These are phyloP conservation scores for Ustilago curta DNA, from an alignment of 1,284 basidiomycete genomes.

Conservation along the genomic window DNA sequence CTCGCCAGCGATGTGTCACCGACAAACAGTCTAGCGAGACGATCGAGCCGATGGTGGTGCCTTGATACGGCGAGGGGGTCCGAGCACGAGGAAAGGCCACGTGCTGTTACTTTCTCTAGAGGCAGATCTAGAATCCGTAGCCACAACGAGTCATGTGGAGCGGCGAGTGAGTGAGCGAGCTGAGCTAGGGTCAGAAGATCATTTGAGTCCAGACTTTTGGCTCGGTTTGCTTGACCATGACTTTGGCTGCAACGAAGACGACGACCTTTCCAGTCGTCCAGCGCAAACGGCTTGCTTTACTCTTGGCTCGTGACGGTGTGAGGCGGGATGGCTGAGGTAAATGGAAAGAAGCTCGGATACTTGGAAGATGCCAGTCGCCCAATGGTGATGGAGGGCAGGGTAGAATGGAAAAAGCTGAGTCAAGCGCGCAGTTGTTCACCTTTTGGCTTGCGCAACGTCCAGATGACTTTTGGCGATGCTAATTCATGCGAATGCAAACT, in stretches of 20 bases:
- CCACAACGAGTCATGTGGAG: not conserved
- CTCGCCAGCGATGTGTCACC: not conserved
- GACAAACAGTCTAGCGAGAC: not conserved
- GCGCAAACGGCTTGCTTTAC: too few species aligned
- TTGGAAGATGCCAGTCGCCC: not conserved
- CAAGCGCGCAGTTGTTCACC: not conserved
- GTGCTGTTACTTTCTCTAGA: not conserved
- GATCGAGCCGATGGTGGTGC: slow-evolving; percentile 6
- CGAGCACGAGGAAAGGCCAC: not conserved
- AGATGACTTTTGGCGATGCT: slow-evolving; percentile 10
- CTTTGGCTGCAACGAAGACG: not conserved
- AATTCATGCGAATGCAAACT: not conserved
- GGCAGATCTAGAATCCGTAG: not conserved
- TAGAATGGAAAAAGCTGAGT: not conserved
- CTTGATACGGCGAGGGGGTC: slow-evolving; percentile 1
- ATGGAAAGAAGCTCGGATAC: not conserved
- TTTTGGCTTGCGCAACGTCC: not conserved
- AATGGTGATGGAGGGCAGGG: not conserved
- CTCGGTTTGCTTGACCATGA: not conserved
- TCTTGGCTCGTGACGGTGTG: not conserved
- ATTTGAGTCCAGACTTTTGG: too few species aligned
- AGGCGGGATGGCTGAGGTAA: not conserved
- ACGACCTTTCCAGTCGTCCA: not conserved
- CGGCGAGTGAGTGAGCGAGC: not conserved
- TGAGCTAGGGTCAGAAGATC: not conserved